Conservation (phyloP, 768 basidiomycete species). For the Nevesoporus exiguus region DNA sequence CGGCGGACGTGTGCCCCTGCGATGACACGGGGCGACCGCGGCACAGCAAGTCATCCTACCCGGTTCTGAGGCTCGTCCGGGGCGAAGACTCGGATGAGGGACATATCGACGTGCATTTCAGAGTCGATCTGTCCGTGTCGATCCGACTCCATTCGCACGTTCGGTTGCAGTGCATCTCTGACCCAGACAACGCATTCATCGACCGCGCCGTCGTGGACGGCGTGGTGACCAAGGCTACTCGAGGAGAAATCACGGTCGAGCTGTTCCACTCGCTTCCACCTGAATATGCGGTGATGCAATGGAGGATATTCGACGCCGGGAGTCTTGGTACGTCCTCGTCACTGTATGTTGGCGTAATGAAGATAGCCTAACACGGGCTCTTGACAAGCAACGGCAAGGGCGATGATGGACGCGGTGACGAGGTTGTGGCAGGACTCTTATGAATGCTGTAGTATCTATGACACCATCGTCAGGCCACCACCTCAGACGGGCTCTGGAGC, state of each 20-base stretch:
- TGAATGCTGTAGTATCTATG: conserved; percentile 48
- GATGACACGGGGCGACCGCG: conserved; percentile 55
- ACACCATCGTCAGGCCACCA: conserved; percentile 39
- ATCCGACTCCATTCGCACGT: conserved; percentile 66
- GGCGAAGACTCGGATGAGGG: conserved; percentile 27
- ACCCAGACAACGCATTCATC: conserved; percentile 47
- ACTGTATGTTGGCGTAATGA: not conserved
- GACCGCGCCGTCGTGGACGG: conserved; percentile 52
- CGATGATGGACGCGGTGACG: conserved; percentile 62
- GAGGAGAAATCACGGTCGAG: conserved; percentile 53
- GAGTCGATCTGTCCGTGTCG: conserved; percentile 48
- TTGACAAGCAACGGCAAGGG: conserved; percentile 51
- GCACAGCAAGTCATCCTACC: conserved; percentile 37
- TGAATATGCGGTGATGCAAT: conserved; percentile 56
- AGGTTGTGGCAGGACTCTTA: conserved; percentile 42
- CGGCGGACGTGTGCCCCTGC: conserved; percentile 63
- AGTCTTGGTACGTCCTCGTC: conserved; percentile 45
- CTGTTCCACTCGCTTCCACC: conserved; percentile 58
- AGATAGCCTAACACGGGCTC: not conserved
- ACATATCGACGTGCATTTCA: conserved; percentile 48
- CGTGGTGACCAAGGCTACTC: conserved; percentile 48
- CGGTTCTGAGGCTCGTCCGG: conserved; percentile 21
- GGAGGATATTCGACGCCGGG: conserved; percentile 62
- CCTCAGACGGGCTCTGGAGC: conserved; percentile 20
- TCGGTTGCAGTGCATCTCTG: conserved; percentile 56